Evolutionary conservation across 352 stramenopile species (phyloP), one percentile per base, ranked within the genome.

Genomic region (Pythium aphanidermatum): DNA sequence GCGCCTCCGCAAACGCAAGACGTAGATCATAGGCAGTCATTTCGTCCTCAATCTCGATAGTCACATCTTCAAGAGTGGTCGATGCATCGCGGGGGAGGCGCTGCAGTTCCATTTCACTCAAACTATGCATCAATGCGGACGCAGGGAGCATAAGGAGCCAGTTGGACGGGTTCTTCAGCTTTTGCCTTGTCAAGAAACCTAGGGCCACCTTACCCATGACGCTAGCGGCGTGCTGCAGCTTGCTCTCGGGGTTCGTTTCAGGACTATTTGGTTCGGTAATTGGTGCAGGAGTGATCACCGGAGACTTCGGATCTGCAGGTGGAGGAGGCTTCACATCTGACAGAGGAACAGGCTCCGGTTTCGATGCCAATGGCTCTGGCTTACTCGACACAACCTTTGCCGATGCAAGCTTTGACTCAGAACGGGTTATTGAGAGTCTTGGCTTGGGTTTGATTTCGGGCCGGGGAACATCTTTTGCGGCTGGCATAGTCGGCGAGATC

Each of bases 21-120:
- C 75, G 69, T 12, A 91, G 53, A 27, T 70, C 59, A 16, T 84
- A 83, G 23, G 79, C 74, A 2, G 71, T 87, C 67, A 82, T 91
- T 10, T 45, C 28, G 26, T 53, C 50, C 17, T 73, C 65, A 10
- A 80, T 46, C 7, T 54, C 48, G 2, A 91, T 30, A 4, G 68
- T 33, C 5, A 63, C 25, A 10, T 55, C 25, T 13, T 62, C 37
- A 2, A 55, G 24, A 16, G 17, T 21, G n/a, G 30, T 29, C 4
- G 35, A 42, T 2, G 29, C 3, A 3, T 57, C 33, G 2, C 8
- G 14, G 3, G 58, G 51, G 30, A 58, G 29, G 38, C 46, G 43
- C 5, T 40, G 24, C 7, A 71, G 28, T 32, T 80, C 68, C n/a
- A 25, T 5, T 5, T 58, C 44, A n/a, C 49, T 68, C n/a, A 87